These are phyloP conservation scores for Fraxinus americana DNA, from an alignment of 257 asterid genomes.

Conservation along the genomic window DNA sequence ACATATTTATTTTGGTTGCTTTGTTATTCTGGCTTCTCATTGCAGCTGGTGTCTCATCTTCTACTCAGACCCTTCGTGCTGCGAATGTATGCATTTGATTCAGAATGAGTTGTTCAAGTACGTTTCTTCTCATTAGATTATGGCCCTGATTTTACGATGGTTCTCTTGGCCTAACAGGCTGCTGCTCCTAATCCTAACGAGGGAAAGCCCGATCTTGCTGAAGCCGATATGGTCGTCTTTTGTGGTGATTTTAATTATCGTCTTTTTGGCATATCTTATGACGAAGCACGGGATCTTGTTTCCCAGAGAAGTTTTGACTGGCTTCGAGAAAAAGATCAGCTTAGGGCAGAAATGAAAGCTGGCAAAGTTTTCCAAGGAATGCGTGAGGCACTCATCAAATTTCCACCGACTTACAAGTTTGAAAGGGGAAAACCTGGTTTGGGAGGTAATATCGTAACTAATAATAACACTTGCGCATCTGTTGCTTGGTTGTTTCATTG, in stretches of 20 bases:
- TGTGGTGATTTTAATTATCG: conserved; percentile 95
- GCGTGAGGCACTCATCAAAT: conserved; percentile 89
- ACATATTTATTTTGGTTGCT: conserved; percentile 69
- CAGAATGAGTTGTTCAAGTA: neutral
- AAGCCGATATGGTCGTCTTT: conserved; percentile 85
- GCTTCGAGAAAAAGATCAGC: conserved; percentile 95
- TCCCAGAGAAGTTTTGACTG: conserved; percentile 98
- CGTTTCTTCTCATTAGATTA: conserved; percentile 2
- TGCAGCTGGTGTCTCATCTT: conserved; percentile 94
- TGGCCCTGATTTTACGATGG: neutral
- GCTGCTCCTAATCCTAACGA: conserved; percentile 52
- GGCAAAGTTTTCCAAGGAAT: conserved; percentile 96
- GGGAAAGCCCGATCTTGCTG: conserved; percentile 89
- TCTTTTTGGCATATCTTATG: conserved; percentile 92
- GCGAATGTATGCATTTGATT: conserved; percentile 54
- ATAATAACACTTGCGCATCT: neutral
- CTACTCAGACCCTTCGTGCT: conserved; percentile 79
- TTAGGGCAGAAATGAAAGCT: conserved; percentile 89
- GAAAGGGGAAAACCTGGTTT: conserved; percentile 90
- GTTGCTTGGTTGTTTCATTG: neutral
- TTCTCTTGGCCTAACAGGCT: conserved; percentile 39
- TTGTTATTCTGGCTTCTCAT: conserved; percentile 67
- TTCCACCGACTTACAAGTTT: conserved; percentile 97
- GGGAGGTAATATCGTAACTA: conserved; percentile 61
- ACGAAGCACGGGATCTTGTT: conserved; percentile 94